phyloP scores from a whole-genome alignment of 2,329 filamentous ascomycete genomes.

The Cladophialophora exuberans region DNA sequence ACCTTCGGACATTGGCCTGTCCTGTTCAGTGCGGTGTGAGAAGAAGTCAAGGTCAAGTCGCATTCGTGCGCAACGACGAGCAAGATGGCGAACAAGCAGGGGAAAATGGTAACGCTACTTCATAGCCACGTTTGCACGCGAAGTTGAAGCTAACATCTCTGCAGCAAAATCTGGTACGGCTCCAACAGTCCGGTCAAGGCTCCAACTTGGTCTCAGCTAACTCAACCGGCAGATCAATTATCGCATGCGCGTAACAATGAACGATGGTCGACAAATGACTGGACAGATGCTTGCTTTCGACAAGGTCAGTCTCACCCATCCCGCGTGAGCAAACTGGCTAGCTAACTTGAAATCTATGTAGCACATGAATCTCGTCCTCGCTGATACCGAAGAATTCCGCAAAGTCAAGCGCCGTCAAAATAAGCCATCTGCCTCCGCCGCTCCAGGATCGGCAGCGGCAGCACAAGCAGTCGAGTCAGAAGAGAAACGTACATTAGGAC shows the following conservation, averaged over 20 bases:
- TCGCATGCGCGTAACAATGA: conserved; percentile 95
- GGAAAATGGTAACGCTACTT: conserved; percentile 87
- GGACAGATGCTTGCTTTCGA: conserved; percentile 99
- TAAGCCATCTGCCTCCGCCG: conserved; percentile 62
- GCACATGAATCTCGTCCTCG: conserved; percentile 99
- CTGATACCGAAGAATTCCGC: conserved; percentile 97
- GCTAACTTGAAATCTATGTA: conserved; percentile 42
- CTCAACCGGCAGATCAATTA: conserved; percentile 80
- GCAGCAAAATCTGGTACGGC: conserved; percentile 67
- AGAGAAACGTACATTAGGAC: conserved; percentile 94
- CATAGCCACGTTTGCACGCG: neutral
- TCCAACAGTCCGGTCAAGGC: neutral
- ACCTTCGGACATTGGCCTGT: neutral
- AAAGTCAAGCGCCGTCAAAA: conserved; percentile 87
- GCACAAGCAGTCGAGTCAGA: conserved; percentile 75
- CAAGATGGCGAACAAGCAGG: conserved; percentile 87
- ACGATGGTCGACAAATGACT: conserved; percentile 93
- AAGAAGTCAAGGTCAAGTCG: conserved; percentile 37
- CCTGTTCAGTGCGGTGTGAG: neutral
- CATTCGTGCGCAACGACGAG: conserved; percentile 48
- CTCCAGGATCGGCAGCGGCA: conserved; percentile 62
- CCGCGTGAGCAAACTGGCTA: neutral
- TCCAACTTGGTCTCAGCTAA: conserved; percentile 3
- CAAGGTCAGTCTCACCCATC: conserved; percentile 64
- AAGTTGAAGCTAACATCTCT: conserved; percentile 39